Evolutionary conservation across 768 basidiomycete genomes (phyloP), one percentile per base, ranked within the genome.

Genomic region (Pulveroboletus sp.): DNA sequence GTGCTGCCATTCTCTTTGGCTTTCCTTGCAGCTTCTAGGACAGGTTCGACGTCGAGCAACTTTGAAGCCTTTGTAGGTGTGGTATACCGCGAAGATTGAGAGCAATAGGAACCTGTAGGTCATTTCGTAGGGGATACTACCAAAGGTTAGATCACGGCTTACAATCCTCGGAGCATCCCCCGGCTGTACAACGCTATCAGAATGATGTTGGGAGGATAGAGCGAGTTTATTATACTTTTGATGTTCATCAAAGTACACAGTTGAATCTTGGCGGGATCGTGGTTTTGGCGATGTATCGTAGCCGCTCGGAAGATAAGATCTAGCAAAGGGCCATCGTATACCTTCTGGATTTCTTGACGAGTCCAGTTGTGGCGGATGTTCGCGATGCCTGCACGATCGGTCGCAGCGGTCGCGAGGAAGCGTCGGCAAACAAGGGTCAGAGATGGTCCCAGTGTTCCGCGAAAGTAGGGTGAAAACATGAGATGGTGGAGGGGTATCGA

Each of bases 241-340:
- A 98, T 98, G 66, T 98, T 98, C 88, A 98, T 93, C 25, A 98
- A 77, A 5, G 95, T 98, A 60, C 94, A 97, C 27, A 98, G 78
- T 70, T 98, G 95, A 25, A 98, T 82, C 75, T 97, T 92, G 58
- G 70, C 77, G 27, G 94, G 85, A 70, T 94, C 87, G 57, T 97
- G 92, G 66, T 88, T 75, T 62, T 85, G 78, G 55, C 94, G 77
- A 68, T 98, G 95, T 11, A 94, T 79, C 3, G 80, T 68, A 13
- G 93, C 90, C 31, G 95, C 86, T 43, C 82, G 81, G 68, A 88
- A 97, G 51, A 95, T 84, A 45, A 95, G 84, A 38, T 94, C 89
- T 59, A 98, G 79, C 43, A 98, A 68, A 7, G 95, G 90, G 5
- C 76, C 75, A 66, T 97, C 82, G 63, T 90, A 98, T 47, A 97